A percentile compares a stretch with the other conserved stretches of the same genome.
These are phyloP conservation scores for Circinella minor DNA, from an alignment of 371 early-diverging fungal species.

Conservation along the genomic window DNA sequence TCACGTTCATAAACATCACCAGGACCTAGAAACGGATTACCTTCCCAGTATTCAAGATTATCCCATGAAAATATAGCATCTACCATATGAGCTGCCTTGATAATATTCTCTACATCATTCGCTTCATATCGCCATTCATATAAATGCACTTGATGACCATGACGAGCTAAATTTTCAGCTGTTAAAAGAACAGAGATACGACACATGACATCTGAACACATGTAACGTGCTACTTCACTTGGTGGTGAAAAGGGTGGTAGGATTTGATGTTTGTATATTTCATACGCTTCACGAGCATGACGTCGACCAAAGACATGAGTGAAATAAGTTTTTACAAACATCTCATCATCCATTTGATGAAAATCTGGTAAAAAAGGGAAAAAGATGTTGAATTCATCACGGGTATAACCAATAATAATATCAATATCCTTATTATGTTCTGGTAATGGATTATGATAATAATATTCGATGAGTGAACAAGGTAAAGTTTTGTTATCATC, in stretches of 20 bases:
- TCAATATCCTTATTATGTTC: conserved; percentile 26
- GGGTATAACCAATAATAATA: conserved; percentile 39
- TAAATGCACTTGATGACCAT: conserved; percentile 31
- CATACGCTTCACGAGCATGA: conserved; percentile 32
- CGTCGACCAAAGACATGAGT: conserved; percentile 41
- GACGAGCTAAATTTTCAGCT: conserved; percentile 27
- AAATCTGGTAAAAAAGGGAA: conserved; percentile 43
- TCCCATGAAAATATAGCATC: conserved; percentile 48
- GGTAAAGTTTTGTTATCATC: conserved; percentile 22
- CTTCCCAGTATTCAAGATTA: conserved; percentile 39
- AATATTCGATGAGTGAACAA: conserved; percentile 25
- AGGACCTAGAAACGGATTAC: conserved; percentile 40
- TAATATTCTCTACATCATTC: conserved; percentile 37
- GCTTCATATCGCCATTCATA: conserved; percentile 48
- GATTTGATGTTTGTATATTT: conserved; percentile 36
- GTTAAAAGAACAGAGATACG: conserved; percentile 31
- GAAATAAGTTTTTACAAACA: conserved; percentile 41
- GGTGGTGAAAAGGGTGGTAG: conserved; percentile 37
- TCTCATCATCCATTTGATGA: conserved; percentile 36
- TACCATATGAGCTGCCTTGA: conserved; percentile 49
- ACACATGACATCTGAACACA: conserved; percentile 49
- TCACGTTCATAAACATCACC: conserved; percentile 41
- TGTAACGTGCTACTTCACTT: conserved; percentile 37
- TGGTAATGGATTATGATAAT: conserved; percentile 29
- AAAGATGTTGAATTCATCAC: conserved; percentile 47